Evolutionary conservation across 2,329 filamentous ascomycete genomes (phyloP), one percentile per base, ranked within the genome.

Genomic region (Stagonosporopsis tanaceti): DNA sequence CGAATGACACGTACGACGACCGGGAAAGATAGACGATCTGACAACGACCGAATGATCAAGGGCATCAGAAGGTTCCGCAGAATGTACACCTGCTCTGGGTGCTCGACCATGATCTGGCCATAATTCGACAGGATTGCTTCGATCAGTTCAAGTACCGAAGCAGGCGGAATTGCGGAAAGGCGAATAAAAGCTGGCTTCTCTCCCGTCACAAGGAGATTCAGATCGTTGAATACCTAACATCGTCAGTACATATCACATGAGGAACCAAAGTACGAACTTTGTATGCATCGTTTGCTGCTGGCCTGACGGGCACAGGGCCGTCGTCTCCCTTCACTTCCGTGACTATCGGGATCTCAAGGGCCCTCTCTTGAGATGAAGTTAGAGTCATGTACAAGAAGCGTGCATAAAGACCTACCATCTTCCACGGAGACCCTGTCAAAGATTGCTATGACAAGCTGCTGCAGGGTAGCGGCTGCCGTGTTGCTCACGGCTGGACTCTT

Each of bases 401-500:
- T 15, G 7, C 12, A 20, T 14, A 20, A 8, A 24, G 9, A n/a
- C 54, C 9, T 17, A 89, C 88, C 88, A 73, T 97, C 93, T 80
- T 97, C 93, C 6, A 81, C 80, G 0, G 88, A 85, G 2, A 97
- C 92, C 74, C 96, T 95, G 74, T 98, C 95, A 76, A 97, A 98
- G 0, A 97, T 90, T 0, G 91, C 90, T 30, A 95, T 92, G 7
- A 98, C 89, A 14, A 99, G 85, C 76, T 98, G 95, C 77, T 97
- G 94, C 51, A 99, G 81, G 2, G 95, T 98, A n/a, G 95, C 95
- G 25, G 94, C 92, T 9, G 95, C 95, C 1, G 96, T 98, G 68
- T 96, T 96, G 72, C 94, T 96, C 66, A 99, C 93, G 48, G 96
- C 93, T 25, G 89, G 87, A 79, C 93, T 96, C 78, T 97, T 98